phyloP scores from a whole-genome alignment of 257 asterid species.

The Eucommia ulmoides region DNA sequence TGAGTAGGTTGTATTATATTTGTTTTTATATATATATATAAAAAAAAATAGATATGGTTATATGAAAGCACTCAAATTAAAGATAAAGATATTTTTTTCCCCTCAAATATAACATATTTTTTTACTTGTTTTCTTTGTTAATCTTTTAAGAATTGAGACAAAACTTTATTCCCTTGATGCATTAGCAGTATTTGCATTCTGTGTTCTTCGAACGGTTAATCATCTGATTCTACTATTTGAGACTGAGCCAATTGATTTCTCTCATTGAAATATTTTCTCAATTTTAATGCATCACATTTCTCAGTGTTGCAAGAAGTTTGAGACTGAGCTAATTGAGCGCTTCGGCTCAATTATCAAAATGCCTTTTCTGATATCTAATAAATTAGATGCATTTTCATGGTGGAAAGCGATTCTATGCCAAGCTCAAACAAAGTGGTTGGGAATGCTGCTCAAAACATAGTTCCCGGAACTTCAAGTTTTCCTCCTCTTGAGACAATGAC shows the following conservation, averaged over 20 bases:
- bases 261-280: constrained; percentile 4
- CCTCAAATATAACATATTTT: too few species aligned
- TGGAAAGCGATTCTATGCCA: too few species aligned
- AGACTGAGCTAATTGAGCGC: constrained; percentile 70
- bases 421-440: too few species aligned
- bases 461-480: too few species aligned
- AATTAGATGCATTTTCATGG: constrained; percentile 32
- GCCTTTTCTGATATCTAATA: constrained; percentile 64
- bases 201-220: constrained; percentile 75
- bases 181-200: constrained; percentile 70
- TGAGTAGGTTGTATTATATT: too few species aligned
- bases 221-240: constrained; percentile 65
- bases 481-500: too few species aligned
- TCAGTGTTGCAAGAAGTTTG: constrained; percentile 79
- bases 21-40: too few species aligned
- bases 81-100: too few species aligned
- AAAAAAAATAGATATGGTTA: too few species aligned
- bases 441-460: too few species aligned
- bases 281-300: constrained; percentile 12
- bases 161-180: constrained; percentile 89
- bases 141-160: constrained; percentile 88
- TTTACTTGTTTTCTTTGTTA: too few species aligned
- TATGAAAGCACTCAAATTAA: too few species aligned
- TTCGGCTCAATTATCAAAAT: constrained; percentile 86
- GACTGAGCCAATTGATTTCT: constrained; percentile 2